Percentiles rank a stretch among this genome's conserved stretches.
Evolutionary conservation across 2,329 filamentous ascomycete genomes (phyloP).

Genomic region (Aspergillus arachidicola): DNA sequence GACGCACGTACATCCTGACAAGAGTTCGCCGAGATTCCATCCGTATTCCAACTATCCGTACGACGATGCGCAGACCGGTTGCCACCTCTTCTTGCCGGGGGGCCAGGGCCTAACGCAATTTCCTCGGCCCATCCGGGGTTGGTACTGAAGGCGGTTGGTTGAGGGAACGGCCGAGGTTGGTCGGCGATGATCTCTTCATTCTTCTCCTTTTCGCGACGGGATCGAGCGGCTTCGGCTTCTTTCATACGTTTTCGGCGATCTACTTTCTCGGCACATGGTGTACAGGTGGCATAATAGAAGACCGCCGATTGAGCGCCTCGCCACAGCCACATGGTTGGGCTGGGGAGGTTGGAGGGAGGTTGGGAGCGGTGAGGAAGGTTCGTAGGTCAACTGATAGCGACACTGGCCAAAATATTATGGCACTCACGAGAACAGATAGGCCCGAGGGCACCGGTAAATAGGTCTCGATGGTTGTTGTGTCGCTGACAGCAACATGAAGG

Average conservation of each 20-base stretch:
- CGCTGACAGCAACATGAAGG: slow-evolving; percentile 39
- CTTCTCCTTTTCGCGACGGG: slow-evolving; percentile 66
- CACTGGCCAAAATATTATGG: background rate
- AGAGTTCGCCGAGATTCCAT: slow-evolving; percentile 49
- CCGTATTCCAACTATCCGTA: slow-evolving; percentile 60
- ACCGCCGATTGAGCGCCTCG: slow-evolving; percentile 53
- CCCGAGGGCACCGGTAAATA: slow-evolving; percentile 26
- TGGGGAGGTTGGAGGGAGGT: slow-evolving; percentile 11
- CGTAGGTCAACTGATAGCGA: background rate
- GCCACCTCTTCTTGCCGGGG: slow-evolving; percentile 62
- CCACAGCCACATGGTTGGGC: slow-evolving; percentile 48
- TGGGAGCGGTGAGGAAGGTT: slow-evolving; percentile 7
- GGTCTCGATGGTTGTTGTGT: slow-evolving; percentile 27
- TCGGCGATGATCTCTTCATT: slow-evolving; percentile 61
- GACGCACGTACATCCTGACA: slow-evolving; percentile 31
- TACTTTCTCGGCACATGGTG: slow-evolving; percentile 68
- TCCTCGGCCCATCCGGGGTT: slow-evolving; percentile 90
- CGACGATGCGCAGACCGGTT: slow-evolving; percentile 54
- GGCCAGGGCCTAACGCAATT: slow-evolving; percentile 76
- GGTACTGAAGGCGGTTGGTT: slow-evolving; percentile 77
- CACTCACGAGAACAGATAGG: slow-evolving; percentile 25
- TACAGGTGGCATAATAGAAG: slow-evolving; percentile 54
- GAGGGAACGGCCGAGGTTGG: slow-evolving; percentile 73
- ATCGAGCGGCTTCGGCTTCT: slow-evolving; percentile 71
- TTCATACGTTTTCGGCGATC: slow-evolving; percentile 71